A percentile compares a stretch with the other conserved stretches of the same genome.
These are phyloP conservation scores for Mangifera indica DNA, from an alignment of 345 rosid genomes.

Conservation along the genomic window DNA sequence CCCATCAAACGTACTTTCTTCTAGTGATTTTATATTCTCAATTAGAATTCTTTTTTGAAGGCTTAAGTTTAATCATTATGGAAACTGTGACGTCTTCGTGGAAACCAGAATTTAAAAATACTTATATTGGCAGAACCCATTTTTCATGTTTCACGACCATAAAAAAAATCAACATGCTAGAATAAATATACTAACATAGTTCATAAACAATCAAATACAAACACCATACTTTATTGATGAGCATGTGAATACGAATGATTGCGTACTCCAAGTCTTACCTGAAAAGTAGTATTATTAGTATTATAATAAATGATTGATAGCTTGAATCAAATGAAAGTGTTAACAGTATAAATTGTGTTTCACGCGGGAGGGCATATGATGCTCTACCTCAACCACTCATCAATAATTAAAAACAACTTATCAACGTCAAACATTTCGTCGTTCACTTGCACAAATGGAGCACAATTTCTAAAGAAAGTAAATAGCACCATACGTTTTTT, in stretches of 20 bases:
- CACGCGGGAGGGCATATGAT: background rate
- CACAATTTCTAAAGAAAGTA: too few relatives aligned
- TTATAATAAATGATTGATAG: background rate
- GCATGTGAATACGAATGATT: conserved; percentile 28
- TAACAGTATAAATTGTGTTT: background rate
- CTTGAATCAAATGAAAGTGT: background rate
- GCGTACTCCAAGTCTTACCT: conserved; percentile 20
- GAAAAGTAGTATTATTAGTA: background rate
- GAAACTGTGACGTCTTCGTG: too few relatives aligned
- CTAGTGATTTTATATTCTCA: background rate
- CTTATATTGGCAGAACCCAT: background rate
- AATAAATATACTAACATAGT: background rate
- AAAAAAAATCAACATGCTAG: background rate
- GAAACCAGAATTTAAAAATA: too few relatives aligned
- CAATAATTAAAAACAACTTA: background rate
- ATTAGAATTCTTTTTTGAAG: background rate
- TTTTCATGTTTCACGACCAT: background rate
- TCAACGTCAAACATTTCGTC: background rate
- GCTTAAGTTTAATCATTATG: too few relatives aligned
- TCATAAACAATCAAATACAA: background rate
- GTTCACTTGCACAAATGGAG: background rate
- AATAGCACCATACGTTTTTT: too few relatives aligned
- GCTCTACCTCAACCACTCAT: background rate
- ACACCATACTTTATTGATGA: background rate
- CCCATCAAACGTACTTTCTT: background rate